Conservation (phyloP, 2,329 filamentous ascomycete species). For the Clonostachys solani region DNA sequence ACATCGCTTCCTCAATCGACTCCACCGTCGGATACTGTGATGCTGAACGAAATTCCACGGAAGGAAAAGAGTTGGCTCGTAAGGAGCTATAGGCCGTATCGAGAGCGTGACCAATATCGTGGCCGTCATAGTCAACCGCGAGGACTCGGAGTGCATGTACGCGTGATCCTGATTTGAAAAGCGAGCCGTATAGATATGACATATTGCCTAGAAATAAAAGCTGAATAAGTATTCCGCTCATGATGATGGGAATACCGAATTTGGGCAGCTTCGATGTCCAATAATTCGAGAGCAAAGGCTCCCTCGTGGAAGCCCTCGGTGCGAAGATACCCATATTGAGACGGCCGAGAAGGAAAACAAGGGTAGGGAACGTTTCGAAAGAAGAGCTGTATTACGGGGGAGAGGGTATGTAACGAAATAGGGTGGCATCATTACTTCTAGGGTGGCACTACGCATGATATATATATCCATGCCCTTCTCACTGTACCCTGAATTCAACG, state of each 20-base stretch:
- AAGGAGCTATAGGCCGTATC: conserved; percentile 20
- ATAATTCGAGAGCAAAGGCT: too few species aligned
- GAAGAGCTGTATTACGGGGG: too few species aligned
- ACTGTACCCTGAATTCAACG: too few species aligned
- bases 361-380: too few species aligned
- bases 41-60: conserved; percentile 16
- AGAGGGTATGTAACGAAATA: too few species aligned
- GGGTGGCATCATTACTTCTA: too few species aligned
- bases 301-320: too few species aligned
- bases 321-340: too few species aligned
- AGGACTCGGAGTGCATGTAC: conserved; percentile 16
- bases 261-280: too few species aligned
- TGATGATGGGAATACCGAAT: neutral
- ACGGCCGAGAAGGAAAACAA: too few species aligned
- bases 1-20: conserved; percentile 23
- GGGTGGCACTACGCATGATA: too few species aligned
- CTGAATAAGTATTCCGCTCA: neutral
- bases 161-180: conserved; percentile 15
- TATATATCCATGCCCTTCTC: too few species aligned
- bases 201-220: neutral
- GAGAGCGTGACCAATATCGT: conserved; percentile 22
- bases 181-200: conserved; percentile 25
- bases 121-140: conserved; percentile 23
- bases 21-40: conserved; percentile 15
- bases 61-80: conserved; percentile 20